Evolutionary conservation across 208 protist genomes (phyloP).

Genomic region (Acanthamoeba divionensis): DNA sequence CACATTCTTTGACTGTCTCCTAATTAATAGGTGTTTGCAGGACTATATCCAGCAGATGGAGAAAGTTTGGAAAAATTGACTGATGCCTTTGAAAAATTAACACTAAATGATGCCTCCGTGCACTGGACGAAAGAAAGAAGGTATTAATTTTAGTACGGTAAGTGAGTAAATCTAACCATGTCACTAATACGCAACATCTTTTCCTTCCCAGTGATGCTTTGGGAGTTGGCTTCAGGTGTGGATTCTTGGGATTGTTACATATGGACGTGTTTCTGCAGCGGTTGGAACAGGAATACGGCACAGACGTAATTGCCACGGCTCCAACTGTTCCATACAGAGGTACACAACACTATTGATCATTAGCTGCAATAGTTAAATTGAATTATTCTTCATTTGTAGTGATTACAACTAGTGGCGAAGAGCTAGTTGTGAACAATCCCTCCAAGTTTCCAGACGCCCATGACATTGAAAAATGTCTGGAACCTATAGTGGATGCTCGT

Average conservation of each 20-base stretch:
- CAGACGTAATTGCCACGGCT: slow-evolving; percentile 90
- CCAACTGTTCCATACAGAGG: slow-evolving; percentile 88
- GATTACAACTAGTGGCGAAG: slow-evolving; percentile 30
- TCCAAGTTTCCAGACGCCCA: slow-evolving; percentile 53
- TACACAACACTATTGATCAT: neutral
- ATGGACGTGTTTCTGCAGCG: slow-evolving; percentile 96
- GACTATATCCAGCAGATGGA: slow-evolving; percentile 92
- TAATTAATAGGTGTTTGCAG: slow-evolving; percentile 92
- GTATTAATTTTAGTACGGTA: neutral
- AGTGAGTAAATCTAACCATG: too few species aligned
- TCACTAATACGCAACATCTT: too few species aligned
- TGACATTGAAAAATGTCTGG: slow-evolving; percentile 50
- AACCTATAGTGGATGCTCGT: slow-evolving; percentile 88
- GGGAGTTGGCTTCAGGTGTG: slow-evolving; percentile 51
- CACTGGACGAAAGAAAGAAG: slow-evolving; percentile 71
- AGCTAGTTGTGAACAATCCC: slow-evolving; percentile 41
- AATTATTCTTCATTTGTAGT: neutral
- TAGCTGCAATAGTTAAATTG: neutral
- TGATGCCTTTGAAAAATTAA: slow-evolving; percentile 88
- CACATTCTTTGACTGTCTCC: neutral
- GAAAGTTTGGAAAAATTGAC: slow-evolving; percentile 84
- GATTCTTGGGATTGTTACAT: slow-evolving; percentile 96
- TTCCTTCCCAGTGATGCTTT: slow-evolving; percentile 33
- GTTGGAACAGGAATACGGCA: slow-evolving; percentile 90
- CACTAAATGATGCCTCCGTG: slow-evolving; percentile 92